Base-by-base conservation (phyloP, 257 asterid genomes). In the Craterostigma plantagineum region DNA sequence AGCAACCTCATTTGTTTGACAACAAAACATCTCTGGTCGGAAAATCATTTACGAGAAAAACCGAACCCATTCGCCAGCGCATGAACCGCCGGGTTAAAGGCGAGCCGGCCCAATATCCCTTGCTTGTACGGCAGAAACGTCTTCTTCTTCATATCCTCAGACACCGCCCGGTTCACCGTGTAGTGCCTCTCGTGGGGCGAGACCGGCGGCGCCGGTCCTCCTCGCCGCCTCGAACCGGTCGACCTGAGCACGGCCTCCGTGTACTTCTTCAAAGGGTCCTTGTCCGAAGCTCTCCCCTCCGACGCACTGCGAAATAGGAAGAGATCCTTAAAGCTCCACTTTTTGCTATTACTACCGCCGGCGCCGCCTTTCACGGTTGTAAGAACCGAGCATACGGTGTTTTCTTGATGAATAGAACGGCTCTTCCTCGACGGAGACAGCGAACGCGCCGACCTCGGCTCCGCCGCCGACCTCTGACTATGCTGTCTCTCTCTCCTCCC, bases 151-250 rank as follows among this genome's bases (percentile, higher is more conserved):
- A 75, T 18, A 48, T 78, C 79, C 35, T 72, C 70, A 0, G 81
- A 69, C 61, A 57, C 73, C 46, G 86, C 86, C 43, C 81, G 62
- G 60, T 78, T 78, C 38, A 55, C 34, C 3, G 67, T 71, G 54
- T 78, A 75, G 60, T 78, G 92, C 55, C 62, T 10, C 51, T 78
- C 92, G 45, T 78, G 92, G 15, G 86, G 72, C 16, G 92, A 78
- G 14, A 66, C 63, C 42, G 51, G 60, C 9, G 30, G 30, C 30
- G 30, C 30, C 4, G 30, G 30, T 6, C 30, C 30, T 23, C 65
- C 61, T 14, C 59, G 57, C 30, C 65, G 62, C 35, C 65, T 34
- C 43, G 62, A 51, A 23, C 56, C 51, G n/a, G 55, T 58, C 48
- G 67, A 43, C 34, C 37, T 38, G 50, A 48, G 18, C 12, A 14